A percentile compares a stretch with the other conserved stretches of the same genome.
phyloP scores from a whole-genome alignment of 2,329 filamentous ascomycete species.

The Paramyrothecium roridum region DNA sequence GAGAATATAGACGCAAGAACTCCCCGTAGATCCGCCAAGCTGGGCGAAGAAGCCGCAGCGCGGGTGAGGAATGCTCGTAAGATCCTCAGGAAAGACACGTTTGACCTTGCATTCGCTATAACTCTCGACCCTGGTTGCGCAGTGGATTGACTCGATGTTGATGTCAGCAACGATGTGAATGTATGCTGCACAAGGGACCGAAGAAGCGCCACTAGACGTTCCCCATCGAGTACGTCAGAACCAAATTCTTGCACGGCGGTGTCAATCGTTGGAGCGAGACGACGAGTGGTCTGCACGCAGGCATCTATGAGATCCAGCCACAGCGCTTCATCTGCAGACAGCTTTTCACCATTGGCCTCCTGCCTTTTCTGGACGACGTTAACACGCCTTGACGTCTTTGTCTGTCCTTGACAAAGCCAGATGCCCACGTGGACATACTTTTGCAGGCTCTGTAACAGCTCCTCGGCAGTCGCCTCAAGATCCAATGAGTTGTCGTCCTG shows the following conservation, averaged over 20 bases:
- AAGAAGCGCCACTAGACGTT: conserved; percentile 63
- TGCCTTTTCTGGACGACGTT: conserved; percentile 50
- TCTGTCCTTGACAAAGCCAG: conserved; percentile 90
- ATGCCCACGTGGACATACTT: conserved; percentile 93
- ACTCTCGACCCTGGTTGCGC: conserved; percentile 29
- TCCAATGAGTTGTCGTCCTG: conserved; percentile 49
- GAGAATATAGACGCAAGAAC: conserved; percentile 90
- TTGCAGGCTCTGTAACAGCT: conserved; percentile 73
- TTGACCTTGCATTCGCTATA: conserved; percentile 39
- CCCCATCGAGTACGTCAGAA: conserved; percentile 42
- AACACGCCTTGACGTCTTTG: conserved; percentile 51
- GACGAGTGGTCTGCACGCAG: conserved; percentile 61
- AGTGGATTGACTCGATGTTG: conserved; percentile 56
- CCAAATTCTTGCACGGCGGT: conserved; percentile 21
- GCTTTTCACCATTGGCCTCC: conserved; percentile 32
- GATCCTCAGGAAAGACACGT: conserved; percentile 82
- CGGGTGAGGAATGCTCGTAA: conserved; percentile 83
- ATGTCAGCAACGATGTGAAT: conserved; percentile 80
- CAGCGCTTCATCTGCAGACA: conserved; percentile 52
- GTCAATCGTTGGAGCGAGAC: conserved; percentile 55
- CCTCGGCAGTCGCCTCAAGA: conserved; percentile 63
- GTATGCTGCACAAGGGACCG: conserved; percentile 83
- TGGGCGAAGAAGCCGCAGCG: conserved; percentile 78
- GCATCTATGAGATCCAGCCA: conserved; percentile 62
- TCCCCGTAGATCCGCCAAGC: conserved; percentile 78